phyloP scores from a whole-genome alignment of 106 monocot genomes.

The Agapanthus africanus region DNA sequence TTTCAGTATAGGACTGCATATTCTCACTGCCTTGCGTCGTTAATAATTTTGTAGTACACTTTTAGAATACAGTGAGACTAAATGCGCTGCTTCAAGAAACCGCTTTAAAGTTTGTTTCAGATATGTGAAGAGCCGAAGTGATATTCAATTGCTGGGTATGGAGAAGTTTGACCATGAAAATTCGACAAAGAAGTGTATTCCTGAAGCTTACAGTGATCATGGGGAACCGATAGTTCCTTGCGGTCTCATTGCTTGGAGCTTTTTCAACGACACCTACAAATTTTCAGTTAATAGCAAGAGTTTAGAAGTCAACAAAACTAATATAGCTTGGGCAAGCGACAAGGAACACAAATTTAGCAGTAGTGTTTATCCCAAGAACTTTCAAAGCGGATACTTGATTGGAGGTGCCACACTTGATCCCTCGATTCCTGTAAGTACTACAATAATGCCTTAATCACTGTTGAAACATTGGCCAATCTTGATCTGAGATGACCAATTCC shows the following conservation, averaged over 20 bases:
- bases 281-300: slow-evolving; percentile 30
- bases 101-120: slow-evolving; percentile 14
- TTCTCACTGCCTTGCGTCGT: no score
- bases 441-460: not conserved
- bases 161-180: slow-evolving; percentile 5
- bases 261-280: slow-evolving; percentile 76
- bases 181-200: slow-evolving; percentile 33
- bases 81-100: no score
- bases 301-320: slow-evolving; percentile 52
- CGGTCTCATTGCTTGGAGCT: slow-evolving; percentile 84
- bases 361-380: slow-evolving; percentile 72
- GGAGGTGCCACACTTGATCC: slow-evolving; percentile 60
- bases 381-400: slow-evolving; percentile 49
- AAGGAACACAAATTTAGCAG: slow-evolving; percentile 48
- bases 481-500: no score
- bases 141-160: slow-evolving; percentile 46
- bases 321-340: slow-evolving; percentile 81
- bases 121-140: slow-evolving; percentile 74
- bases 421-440: slow-evolving; percentile 51
- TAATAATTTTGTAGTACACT: no score
- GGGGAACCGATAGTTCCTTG: slow-evolving; percentile 66
- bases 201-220: slow-evolving; percentile 32
- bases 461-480: no score
- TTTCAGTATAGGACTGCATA: no score
- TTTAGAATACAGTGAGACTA: not conserved